Base-by-base conservation (phyloP, 768 basidiomycete species). In the Steccherinum ochraceum region DNA sequence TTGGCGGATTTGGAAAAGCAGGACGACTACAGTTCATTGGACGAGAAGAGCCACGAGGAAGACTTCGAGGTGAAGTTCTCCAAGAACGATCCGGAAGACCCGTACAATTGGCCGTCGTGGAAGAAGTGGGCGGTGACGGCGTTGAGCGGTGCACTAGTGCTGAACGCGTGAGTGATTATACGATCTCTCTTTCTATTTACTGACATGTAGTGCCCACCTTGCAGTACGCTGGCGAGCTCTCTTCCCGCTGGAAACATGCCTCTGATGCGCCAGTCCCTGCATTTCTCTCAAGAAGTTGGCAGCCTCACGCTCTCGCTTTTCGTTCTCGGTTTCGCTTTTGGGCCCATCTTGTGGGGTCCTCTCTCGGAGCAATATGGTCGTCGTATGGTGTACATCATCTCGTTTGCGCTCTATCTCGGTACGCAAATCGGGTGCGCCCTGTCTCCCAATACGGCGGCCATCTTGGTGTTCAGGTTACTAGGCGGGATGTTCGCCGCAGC, bases 391-490 rank as follows among this genome's bases (percentile, higher is more conserved):
- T 84, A 80, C 57, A 66, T 84, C 27, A 58, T 73, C 20, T 69
- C 83, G 7, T 84, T 83, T 64, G 58, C 79, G 12, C 61, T 77
- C 12, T 86, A 83, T 64, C 66, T 72, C 18, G 73, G 71, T 41
- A 84, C 84, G 58, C 79, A 81, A 69, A 61, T 84, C 24, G 85
- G 76, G 26, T 72, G 73, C 23, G 83, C 85, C 0, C 67, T 85
- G 3, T 69, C 81, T 0, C 64, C 72, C 35, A 86, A 84, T 63
- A 77, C 78, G 3, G 72, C 70, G 19, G 76, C 81, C 2, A 62
- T 89, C n/a, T 69, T 90, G 4, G 59, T 83, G 21, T 43, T 43
- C 41, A n/a, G 41, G n/a, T 43, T 43, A 10, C 21, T 43, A 5
- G 41, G 41, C 5, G 41, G 41, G 5, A 23, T 43, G 21, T 43